Percentiles rank a stretch among this genome's conserved stretches.
These are phyloP conservation scores for Musa itinerans DNA, from an alignment of 176 grass and related monocot genomes.

Conservation along the genomic window DNA sequence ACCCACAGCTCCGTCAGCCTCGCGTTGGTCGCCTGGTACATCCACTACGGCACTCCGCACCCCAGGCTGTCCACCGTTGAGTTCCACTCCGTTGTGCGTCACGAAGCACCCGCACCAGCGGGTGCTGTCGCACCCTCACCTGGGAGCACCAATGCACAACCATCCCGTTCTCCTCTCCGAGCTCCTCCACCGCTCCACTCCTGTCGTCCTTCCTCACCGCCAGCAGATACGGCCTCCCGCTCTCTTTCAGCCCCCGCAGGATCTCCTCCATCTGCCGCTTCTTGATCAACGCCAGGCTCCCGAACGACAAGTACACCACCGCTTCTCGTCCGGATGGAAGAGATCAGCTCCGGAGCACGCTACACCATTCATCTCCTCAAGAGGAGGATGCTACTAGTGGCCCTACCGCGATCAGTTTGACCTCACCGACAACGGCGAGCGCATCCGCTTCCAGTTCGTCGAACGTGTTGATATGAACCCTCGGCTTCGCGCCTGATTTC, in stretches of 20 bases:
- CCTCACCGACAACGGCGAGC: constrained; percentile 15
- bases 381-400: constrained; percentile 19
- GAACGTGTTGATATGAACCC: constrained; percentile 42
- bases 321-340: constrained; percentile 1
- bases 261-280: constrained; percentile 33
- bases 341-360: neutral
- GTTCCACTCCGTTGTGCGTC: constrained; percentile 55
- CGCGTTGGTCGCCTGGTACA: constrained; percentile 16
- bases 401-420: constrained; percentile 27
- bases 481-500: neutral
- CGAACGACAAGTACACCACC: constrained; percentile 53
- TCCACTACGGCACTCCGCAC: constrained; percentile 22
- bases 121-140: neutral
- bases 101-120: constrained; percentile 31
- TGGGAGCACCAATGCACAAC: constrained; percentile 48
- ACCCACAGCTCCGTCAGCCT: constrained; percentile 2
- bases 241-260: constrained; percentile 10
- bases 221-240: constrained; percentile 38
- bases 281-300: constrained; percentile 19
- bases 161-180: constrained; percentile 1
- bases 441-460: constrained; percentile 35
- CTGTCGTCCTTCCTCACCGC: constrained; percentile 26
- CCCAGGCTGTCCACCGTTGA: neutral
- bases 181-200: neutral
- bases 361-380: neutral